Base-by-base conservation (phyloP, 2,329 filamentous ascomycete genomes). In the Didymella keratinophila region DNA sequence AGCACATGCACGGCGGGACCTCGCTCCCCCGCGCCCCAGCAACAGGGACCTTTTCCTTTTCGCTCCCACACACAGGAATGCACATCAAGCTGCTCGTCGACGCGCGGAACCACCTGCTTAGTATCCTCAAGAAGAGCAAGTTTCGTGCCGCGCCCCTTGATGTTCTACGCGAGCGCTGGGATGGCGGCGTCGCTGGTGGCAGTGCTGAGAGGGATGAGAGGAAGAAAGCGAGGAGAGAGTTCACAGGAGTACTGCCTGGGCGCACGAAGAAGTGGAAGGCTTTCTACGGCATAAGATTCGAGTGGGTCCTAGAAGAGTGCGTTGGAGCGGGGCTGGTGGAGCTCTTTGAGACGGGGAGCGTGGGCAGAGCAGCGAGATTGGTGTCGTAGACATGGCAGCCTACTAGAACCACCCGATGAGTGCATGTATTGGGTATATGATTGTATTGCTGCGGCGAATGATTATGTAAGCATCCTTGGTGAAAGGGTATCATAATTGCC, bases 271-370 rank as follows among this genome's bases (percentile, higher is more conserved):
- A 87, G 71, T 93, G 90, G 90, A 88, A 83, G 71, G 82, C 85
- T 28, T 90, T 91, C 62, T 85, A 86, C 68, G 90, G 90, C 0
- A 75, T 92, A 60, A 78, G 83, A 42, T 93, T 92, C 74, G 84
- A 89, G 58, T 93, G 88, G 88, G 81, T 90, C 16, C 72, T 93
- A 41, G 87, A 84, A 39, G 89, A 92, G 73, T 89, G 88, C 42
- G 81, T 91, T 23, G 90, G 89, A 0, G 81, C 87, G 27, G 90
- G 90, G 1, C 70, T 89, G 16, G 83, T 92, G 4, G 90, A 93
- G 75, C 78, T 91, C 14, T 93, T 93, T 73, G 86, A 91, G 69
- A 93, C 90, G 12, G 82, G 87, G 14, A 89, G 86, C 67, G 88
- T 92, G n/a, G 90, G 90, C 1, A 81, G 84, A 59, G 90, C 86